Evolutionary conservation across 192 early-diverging fungal genomes (phyloP).

Genomic region (Chytriomyces hyalinus): DNA sequence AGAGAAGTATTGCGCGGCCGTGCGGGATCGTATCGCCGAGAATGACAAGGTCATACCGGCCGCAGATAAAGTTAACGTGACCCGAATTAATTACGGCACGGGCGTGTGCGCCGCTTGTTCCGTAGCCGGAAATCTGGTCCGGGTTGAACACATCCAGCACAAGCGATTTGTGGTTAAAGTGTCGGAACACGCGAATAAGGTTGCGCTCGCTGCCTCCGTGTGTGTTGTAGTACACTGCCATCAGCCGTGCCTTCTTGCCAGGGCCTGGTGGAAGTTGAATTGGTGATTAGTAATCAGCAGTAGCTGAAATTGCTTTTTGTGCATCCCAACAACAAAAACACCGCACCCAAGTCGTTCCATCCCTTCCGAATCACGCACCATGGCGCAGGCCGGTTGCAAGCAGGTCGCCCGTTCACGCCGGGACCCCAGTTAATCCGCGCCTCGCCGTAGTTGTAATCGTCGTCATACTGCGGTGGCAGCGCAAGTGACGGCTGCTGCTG

Average conservation of each 20-base stretch:
- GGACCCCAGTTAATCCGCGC: background rate
- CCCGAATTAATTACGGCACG: background rate
- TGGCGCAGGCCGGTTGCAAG: slow-evolving; percentile 1
- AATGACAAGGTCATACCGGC: slow-evolving; percentile 7
- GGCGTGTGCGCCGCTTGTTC: slow-evolving; percentile 2
- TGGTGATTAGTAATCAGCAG: no score
- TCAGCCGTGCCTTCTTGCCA: background rate
- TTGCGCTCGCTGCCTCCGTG: slow-evolving; percentile 12
- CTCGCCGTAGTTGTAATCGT: background rate
- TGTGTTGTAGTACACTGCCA: slow-evolving; percentile 25
- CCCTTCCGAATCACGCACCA: background rate
- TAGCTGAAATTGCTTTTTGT: no score
- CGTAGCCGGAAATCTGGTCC: slow-evolving; percentile 8
- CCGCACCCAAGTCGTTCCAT: background rate
- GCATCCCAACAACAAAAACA: background rate
- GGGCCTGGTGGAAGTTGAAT: background rate
- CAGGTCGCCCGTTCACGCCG: background rate
- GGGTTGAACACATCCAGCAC: slow-evolving; percentile 10
- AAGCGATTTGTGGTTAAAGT: slow-evolving; percentile 1
- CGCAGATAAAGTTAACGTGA: slow-evolving; percentile 23
- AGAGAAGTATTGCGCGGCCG: slow-evolving; percentile 18
- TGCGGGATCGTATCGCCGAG: slow-evolving; percentile 23
- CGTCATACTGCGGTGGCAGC: background rate
- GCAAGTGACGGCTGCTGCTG: no score
- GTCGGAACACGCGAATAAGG: background rate